phyloP scores from a whole-genome alignment of 257 asterid genomes.

The Mentha longifolia region DNA sequence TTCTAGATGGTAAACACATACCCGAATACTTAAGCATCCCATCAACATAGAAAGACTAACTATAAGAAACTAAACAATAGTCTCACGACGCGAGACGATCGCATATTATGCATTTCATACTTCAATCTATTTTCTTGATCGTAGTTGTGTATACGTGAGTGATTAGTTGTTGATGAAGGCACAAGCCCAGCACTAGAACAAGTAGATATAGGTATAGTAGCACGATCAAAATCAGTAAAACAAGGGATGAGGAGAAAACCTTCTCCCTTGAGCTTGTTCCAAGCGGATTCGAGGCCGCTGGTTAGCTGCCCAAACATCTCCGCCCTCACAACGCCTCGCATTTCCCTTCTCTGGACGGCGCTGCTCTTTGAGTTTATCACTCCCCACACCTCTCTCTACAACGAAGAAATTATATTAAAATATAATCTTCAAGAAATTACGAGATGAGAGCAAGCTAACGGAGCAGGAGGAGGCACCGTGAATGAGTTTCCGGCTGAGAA shows the following conservation, averaged over 20 bases:
- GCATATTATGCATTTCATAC: background rate
- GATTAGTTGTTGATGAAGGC: background rate
- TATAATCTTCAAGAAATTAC: background rate
- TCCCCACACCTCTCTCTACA: slow-evolving; percentile 76
- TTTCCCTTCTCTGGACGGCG: slow-evolving; percentile 43
- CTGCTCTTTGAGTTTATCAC: slow-evolving; percentile 49
- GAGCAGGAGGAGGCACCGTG: slow-evolving; percentile 50
- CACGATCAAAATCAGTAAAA: slow-evolving; percentile 10
- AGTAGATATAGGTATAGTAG: too few relatives aligned
- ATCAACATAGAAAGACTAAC: background rate
- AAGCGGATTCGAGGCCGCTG: slow-evolving; percentile 86
- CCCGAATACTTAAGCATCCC: background rate
- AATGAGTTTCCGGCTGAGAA: slow-evolving; percentile 63
- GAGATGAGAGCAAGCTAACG: background rate
- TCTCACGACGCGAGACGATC: background rate
- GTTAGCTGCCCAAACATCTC: slow-evolving; percentile 98
- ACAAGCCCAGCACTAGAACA: slow-evolving; percentile 1
- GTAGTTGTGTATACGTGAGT: background rate
- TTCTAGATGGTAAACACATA: background rate
- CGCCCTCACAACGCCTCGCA: slow-evolving; percentile 64
- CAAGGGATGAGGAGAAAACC: slow-evolving; percentile 41
- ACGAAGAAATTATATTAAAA: slow-evolving; percentile 7
- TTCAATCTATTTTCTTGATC: slow-evolving; percentile 2
- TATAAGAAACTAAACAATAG: background rate
- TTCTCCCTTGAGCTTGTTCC: slow-evolving; percentile 99